Base-by-base conservation (phyloP, 2,329 filamentous ascomycete species). In the Hypoxylon sp. region DNA sequence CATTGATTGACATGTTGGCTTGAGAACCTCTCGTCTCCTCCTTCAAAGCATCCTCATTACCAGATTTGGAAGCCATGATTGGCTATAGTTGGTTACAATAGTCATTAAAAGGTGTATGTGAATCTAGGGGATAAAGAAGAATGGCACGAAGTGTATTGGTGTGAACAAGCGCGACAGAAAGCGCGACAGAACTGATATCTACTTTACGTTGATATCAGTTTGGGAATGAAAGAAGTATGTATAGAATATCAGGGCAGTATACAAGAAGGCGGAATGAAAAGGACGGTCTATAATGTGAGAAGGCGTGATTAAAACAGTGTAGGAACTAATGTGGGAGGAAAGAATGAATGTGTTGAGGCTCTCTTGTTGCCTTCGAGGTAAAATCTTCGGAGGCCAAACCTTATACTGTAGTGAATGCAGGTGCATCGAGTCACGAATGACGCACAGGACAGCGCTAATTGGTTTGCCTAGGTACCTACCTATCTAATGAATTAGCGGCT, bases 61-160 rank as follows among this genome's bases (percentile, higher is more conserved):
- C 38, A 13, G 62, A 52, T 60, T 61, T 41, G 17, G 63, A 57
- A 13, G 58, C 50, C 67, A 72, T 72, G 38, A 19, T 55, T 50
- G 36, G 41, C n/a, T 36, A 17, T 41, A 48, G 30, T 36, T 3
- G 2, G 28, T 17, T 28, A 28, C n/a, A 36, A 32, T 4, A 30
- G n/a, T 21, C 49, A 58, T 60, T 21, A 23, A 57, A 53, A 34
- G n/a, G 17, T 38, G 23, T 5, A 17, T 11, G 11, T 13, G n/a
- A 28, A 53, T 55, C 3, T 46, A 25, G 28, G 30, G 41, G 45
- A 10, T 7, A 46, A 49, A 50, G 51, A 23, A 11, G 30, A 60
- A 28, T 60, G 9, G 34, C 41, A 13, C n/a, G 17, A 55, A 49
- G 51, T 14, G 45, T n/a, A 17, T 23, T 13, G 9, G 25, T 23